Conservation (phyloP, 106 monocot genomes). For the Platanthera guangdongensis region DNA sequence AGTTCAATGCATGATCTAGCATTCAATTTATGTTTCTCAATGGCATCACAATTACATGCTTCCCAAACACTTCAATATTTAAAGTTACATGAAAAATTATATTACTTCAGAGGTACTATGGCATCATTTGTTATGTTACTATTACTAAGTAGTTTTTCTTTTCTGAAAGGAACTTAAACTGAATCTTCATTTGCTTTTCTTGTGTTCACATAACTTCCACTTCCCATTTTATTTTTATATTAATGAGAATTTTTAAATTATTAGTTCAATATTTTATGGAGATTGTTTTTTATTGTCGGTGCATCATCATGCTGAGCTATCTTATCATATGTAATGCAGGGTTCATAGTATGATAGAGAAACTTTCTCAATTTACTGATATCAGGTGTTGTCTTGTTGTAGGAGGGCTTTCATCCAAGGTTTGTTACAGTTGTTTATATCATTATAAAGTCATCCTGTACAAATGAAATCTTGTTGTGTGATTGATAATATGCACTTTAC, state of each 20-base stretch:
- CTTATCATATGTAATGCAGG: constrained; percentile 31
- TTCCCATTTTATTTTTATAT: not conserved
- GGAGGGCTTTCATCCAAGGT: constrained; percentile 96
- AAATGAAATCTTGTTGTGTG: not conserved
- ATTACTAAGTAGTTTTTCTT: not conserved
- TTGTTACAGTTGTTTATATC: constrained; percentile 6
- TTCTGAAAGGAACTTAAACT: not conserved
- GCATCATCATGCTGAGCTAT: not conserved
- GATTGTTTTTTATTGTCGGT: not conserved
- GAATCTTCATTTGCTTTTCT: not conserved
- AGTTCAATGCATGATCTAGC: not conserved
- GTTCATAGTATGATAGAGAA: constrained; percentile 97
- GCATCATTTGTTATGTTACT: not conserved
- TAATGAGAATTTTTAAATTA: not conserved
- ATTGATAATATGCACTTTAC: not conserved
- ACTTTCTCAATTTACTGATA: constrained; percentile 90
- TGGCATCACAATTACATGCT: not conserved
- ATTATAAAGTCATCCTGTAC: not conserved
- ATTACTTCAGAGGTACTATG: not conserved
- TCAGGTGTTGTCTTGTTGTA: constrained; percentile 92
- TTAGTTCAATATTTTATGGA: not conserved
- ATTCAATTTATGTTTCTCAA: not conserved
- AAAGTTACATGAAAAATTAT: not conserved
- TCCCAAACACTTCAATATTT: not conserved
- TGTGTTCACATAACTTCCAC: not conserved